These are phyloP conservation scores for Corymbia citriodora DNA, from an alignment of 441 rosid species.

Conservation along the genomic window DNA sequence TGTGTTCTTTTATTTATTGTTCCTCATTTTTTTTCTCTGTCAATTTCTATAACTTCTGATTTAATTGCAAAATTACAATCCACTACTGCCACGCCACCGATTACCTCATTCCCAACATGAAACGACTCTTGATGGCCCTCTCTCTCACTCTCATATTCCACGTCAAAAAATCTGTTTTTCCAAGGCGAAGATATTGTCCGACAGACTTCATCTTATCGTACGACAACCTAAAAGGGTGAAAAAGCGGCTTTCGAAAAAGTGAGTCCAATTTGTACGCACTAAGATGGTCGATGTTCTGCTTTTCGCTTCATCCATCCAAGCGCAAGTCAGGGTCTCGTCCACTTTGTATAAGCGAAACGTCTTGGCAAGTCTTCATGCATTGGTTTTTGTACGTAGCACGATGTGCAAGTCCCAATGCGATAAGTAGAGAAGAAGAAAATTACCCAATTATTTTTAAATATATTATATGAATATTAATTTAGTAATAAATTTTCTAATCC, in stretches of 20 bases:
- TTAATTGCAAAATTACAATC: too few relatives aligned
- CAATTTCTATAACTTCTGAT: too few relatives aligned
- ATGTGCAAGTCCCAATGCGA: background rate
- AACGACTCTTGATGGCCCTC: too few relatives aligned
- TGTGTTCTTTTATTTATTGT: too few relatives aligned
- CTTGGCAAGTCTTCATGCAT: background rate
- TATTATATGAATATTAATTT: rapidly evolving
- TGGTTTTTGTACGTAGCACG: background rate
- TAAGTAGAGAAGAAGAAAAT: rapidly evolving
- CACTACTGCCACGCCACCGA: too few relatives aligned
- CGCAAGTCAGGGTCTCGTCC: background rate
- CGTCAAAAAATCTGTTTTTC: too few relatives aligned
- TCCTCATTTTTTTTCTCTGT: too few relatives aligned
- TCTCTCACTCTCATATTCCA: too few relatives aligned
- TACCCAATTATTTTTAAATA: too few relatives aligned
- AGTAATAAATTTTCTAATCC: rapidly evolving
- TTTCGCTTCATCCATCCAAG: background rate
- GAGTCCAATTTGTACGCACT: background rate
- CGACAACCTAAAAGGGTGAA: background rate
- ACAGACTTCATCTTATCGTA: background rate
- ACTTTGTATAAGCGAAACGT: background rate
- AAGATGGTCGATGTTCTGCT: background rate
- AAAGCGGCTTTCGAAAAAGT: background rate
- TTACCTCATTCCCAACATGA: rapidly evolving
- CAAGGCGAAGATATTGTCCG: background rate